Evolutionary conservation across 2,329 filamentous ascomycete genomes (phyloP).

Genomic region (Curvularia sp.): DNA sequence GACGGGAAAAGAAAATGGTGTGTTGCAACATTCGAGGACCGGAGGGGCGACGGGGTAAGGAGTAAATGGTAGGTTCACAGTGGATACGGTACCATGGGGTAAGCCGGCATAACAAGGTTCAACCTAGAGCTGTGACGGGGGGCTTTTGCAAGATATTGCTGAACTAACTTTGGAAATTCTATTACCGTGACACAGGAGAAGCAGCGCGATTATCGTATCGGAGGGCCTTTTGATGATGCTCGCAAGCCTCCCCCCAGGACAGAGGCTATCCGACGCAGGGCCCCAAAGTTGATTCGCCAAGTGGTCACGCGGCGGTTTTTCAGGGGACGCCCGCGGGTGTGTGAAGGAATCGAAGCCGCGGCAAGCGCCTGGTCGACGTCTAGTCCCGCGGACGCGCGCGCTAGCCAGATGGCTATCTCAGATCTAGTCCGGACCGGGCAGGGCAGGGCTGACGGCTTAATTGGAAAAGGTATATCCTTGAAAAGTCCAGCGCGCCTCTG

Average conservation of each 20-base stretch:
- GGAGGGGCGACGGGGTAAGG: too few relatives aligned
- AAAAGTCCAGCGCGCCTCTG: neutral
- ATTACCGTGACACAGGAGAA: neutral
- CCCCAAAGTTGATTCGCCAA: neutral
- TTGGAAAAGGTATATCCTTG: neutral
- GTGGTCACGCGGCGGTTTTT: neutral
- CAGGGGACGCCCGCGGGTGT: neutral
- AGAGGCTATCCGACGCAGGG: neutral
- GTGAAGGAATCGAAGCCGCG: neutral
- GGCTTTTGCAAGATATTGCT: too few relatives aligned
- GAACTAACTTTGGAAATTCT: too few relatives aligned
- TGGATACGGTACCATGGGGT: too few relatives aligned
- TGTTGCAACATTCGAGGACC: too few relatives aligned
- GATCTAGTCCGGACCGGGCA: neutral
- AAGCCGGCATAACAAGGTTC: too few relatives aligned
- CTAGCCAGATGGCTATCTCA: neutral
- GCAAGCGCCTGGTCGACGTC: conserved; percentile 1
- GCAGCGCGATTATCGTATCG: too few relatives aligned
- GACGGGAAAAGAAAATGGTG: too few relatives aligned
- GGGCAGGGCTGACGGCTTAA: conserved; percentile 1
- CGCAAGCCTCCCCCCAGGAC: neutral
- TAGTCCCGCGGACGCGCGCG: neutral
- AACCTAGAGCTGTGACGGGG: too few relatives aligned
- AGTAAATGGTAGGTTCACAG: too few relatives aligned
- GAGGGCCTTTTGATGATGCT: too few relatives aligned